Base-by-base conservation (phyloP, 768 basidiomycete genomes). In the Rhodotorula kratochvilovae region DNA sequence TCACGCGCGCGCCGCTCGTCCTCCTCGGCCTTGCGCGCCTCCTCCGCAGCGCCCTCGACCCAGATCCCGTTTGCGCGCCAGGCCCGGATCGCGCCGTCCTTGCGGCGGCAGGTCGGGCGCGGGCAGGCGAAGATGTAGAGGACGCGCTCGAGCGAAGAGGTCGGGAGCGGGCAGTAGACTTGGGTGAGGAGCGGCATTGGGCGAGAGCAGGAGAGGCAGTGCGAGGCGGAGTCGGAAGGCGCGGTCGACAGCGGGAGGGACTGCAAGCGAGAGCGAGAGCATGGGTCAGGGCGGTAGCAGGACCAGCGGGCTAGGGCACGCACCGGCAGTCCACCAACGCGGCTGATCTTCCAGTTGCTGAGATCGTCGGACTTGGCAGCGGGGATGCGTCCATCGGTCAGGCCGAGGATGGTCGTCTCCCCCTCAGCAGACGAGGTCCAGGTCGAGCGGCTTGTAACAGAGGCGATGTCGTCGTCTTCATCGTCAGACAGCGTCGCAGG, bases 151-250 rank as follows among this genome's bases (percentile, higher is more conserved):
- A 88, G 87, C 11, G 88, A 85, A 76, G 90, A 93, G 48, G 88
- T 83, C 77, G 92, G 89, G 75, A 93, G 86, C 0, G 92, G 92
- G 79, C 90, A 92, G 90, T 90, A 93, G 77, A 95, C 84, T 78
- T 94, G 91, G 19, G 90, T 84, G 48, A 93, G 84, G 31, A 95
- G 84, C 73, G 90, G 87, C 90, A 89, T 92, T 0, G 88, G 86
- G 29, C 83, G 80, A 17, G 84, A 82, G 81, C 92, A 95, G 61
- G 84, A 81, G 79, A 85, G 86, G 85, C 92, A 94, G 61, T 3
- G 36, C 5, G 67, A 19, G 5, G 61, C n/a, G 10, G 67, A 51
- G 23, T 36, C 33, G 1, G 61, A 29, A 16, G 74, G 74, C 1
- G 67, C 42, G 1, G 31, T 2, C 0, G 64, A 2, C 11, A 71